phyloP scores from a whole-genome alignment of 495 filamentous ascomycete species.

The Hyaloscypha variabilis region DNA sequence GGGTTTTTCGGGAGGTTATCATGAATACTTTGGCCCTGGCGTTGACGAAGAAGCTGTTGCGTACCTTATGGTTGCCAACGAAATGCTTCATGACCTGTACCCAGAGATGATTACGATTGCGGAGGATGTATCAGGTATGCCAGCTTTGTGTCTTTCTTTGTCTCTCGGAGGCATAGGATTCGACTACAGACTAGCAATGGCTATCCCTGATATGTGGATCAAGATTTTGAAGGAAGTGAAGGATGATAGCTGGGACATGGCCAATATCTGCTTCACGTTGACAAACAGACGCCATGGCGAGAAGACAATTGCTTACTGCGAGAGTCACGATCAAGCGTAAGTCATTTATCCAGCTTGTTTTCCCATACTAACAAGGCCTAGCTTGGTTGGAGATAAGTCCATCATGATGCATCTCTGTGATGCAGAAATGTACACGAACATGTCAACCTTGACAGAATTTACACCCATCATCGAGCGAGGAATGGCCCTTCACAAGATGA shows the following conservation, averaged over 20 bases:
- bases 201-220: slow-evolving; percentile 98
- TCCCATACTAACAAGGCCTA: slow-evolving; percentile 37
- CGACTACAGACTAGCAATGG: slow-evolving; percentile 97
- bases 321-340: slow-evolving; percentile 98
- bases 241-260: slow-evolving; percentile 93
- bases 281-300: slow-evolving; percentile 94
- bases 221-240: slow-evolving; percentile 93
- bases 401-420: slow-evolving; percentile 98
- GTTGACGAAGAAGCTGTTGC: slow-evolving; percentile 97
- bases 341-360: slow-evolving; percentile 35
- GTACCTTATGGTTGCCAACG: slow-evolving; percentile 95
- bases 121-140: slow-evolving; percentile 98
- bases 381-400: slow-evolving; percentile 94
- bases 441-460: slow-evolving; percentile 81
- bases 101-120: slow-evolving; percentile 88
- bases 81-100: slow-evolving; percentile 89
- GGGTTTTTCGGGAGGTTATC: slow-evolving; percentile 96
- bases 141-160: slow-evolving; percentile 84
- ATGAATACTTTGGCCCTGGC: slow-evolving; percentile 91
- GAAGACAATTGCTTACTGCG: slow-evolving; percentile 97
- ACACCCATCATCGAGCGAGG: slow-evolving; percentile 92
- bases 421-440: slow-evolving; percentile 95
- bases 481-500: slow-evolving; percentile 94
- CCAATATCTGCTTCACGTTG: slow-evolving; percentile 78
- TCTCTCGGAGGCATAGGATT: slow-evolving; percentile 91